Conservation (phyloP, 2,329 filamentous ascomycete species). For the Arthroderma sp. region DNA sequence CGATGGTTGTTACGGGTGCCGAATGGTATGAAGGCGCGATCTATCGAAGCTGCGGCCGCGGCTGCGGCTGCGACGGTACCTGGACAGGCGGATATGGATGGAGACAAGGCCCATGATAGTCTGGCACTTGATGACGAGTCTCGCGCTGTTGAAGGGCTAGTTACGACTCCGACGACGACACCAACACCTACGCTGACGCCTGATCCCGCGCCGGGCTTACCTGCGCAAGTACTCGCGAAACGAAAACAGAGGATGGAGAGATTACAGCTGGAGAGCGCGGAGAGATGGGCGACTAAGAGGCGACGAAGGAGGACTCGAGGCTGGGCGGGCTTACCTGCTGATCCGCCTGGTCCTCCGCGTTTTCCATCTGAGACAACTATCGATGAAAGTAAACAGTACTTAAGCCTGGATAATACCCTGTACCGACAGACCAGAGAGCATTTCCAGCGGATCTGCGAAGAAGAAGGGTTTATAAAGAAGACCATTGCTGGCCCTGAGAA, state of each 20-base stretch:
- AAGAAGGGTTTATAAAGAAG: slow-evolving; percentile 59
- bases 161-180: background rate
- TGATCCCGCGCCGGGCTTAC: slow-evolving; percentile 18
- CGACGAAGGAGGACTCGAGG: slow-evolving; percentile 54
- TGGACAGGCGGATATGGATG: slow-evolving; percentile 23
- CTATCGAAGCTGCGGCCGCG: slow-evolving; percentile 14
- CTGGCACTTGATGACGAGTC: background rate
- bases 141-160: background rate
- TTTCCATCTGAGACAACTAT: slow-evolving; percentile 76
- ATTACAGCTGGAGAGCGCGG: slow-evolving; percentile 46
- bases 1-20: slow-evolving; percentile 52
- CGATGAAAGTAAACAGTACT: slow-evolving; percentile 59
- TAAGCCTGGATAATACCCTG: slow-evolving; percentile 48
- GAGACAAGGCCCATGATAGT: background rate
- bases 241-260: slow-evolving; percentile 41
- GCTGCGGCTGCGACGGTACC: background rate
- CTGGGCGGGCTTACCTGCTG: slow-evolving; percentile 55
- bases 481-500: slow-evolving; percentile 57
- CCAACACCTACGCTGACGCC: background rate
- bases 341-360: slow-evolving; percentile 54
- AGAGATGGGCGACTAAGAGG: slow-evolving; percentile 51
- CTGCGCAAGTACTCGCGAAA: slow-evolving; percentile 39
- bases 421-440: slow-evolving; percentile 54
- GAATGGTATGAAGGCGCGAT: slow-evolving; percentile 42
- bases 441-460: slow-evolving; percentile 58